Percentiles rank a stretch among this genome's conserved stretches.
Evolutionary conservation across 805 yeast genomes (phyloP).

Genomic region (Cyberlindnera euphorbiae): DNA sequence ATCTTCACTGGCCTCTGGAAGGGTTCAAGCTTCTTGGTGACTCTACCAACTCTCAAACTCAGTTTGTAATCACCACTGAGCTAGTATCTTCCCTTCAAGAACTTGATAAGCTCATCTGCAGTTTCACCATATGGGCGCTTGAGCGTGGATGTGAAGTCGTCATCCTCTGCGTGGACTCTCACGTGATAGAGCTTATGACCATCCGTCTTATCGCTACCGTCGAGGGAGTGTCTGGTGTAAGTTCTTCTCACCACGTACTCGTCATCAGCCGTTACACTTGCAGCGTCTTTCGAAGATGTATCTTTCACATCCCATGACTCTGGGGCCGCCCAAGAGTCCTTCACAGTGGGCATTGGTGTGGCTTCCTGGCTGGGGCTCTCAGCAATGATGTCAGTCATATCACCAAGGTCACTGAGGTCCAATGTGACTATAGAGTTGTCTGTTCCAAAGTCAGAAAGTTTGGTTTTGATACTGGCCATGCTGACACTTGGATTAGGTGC

Average conservation of each 20-base stretch:
- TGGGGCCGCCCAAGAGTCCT: conserved; percentile 48
- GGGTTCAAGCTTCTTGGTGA: conserved; percentile 65
- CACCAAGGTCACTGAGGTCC: conserved; percentile 36
- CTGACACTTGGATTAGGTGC: conserved; percentile 12
- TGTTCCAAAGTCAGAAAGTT: conserved; percentile 8
- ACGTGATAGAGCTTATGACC: conserved; percentile 38
- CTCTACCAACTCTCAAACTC: conserved; percentile 69
- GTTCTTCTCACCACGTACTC: conserved; percentile 33
- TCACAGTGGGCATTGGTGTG: conserved; percentile 5
- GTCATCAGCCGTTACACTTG: conserved; percentile 29
- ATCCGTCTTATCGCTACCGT: conserved; percentile 20
- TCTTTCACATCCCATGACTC: conserved; percentile 58
- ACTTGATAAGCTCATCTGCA: conserved; percentile 65
- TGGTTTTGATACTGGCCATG: conserved; percentile 10
- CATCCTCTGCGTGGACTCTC: conserved; percentile 78
- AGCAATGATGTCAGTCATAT: conserved; percentile 46
- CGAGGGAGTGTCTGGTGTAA: conserved; percentile 27
- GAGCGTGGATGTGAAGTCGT: conserved; percentile 75
- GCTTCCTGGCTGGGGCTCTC: conserved; percentile 7
- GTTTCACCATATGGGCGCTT: conserved; percentile 76
- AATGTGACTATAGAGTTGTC: conserved; percentile 36
- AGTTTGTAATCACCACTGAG: conserved; percentile 69
- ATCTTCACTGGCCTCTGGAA: conserved; percentile 74
- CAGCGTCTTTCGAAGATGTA: conserved; percentile 9
- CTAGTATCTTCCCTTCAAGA: conserved; percentile 72